Evolutionary conservation across 164 flowering plant species (phyloP).

Genomic region (Magnolia officinalis): DNA sequence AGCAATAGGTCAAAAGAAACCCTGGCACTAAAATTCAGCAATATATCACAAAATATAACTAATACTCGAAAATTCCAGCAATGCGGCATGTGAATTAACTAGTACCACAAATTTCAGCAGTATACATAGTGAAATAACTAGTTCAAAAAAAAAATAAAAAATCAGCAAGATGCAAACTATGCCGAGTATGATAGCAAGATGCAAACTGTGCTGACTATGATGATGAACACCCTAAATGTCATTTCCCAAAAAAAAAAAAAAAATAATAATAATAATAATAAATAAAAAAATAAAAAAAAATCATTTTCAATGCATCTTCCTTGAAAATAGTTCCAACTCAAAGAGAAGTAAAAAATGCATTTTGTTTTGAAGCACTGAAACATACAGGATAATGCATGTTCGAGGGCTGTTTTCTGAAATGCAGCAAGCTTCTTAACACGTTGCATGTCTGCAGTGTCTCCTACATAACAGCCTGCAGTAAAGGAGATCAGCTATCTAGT

Average conservation of each 20-base stretch:
- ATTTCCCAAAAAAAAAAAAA: not conserved
- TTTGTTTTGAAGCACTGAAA: not conserved
- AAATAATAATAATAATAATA: too few relatives aligned
- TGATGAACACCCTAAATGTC: not conserved
- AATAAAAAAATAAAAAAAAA: not conserved
- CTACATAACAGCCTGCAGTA: constrained; percentile 1
- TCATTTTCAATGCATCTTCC: not conserved
- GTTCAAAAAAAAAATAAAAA: too few relatives aligned
- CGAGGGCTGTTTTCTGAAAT: constrained; percentile 58
- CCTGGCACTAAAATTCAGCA: too few relatives aligned
- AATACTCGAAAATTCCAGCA: too few relatives aligned
- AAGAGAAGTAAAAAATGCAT: not conserved
- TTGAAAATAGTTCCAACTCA: not conserved
- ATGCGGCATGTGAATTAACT: too few relatives aligned
- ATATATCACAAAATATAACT: too few relatives aligned
- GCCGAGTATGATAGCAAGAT: too few relatives aligned
- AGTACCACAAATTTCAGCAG: too few relatives aligned
- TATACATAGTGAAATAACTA: too few relatives aligned
- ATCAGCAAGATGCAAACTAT: too few relatives aligned
- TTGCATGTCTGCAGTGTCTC: constrained; percentile 22
- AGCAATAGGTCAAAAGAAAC: too few relatives aligned
- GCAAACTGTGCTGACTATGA: too few relatives aligned
- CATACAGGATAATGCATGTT: constrained; percentile 71
- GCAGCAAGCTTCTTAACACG: constrained; percentile 52
- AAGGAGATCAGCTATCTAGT: not conserved